These are phyloP conservation scores for Psilocybe cubensis DNA, from an alignment of 768 basidiomycete genomes.

Conservation along the genomic window DNA sequence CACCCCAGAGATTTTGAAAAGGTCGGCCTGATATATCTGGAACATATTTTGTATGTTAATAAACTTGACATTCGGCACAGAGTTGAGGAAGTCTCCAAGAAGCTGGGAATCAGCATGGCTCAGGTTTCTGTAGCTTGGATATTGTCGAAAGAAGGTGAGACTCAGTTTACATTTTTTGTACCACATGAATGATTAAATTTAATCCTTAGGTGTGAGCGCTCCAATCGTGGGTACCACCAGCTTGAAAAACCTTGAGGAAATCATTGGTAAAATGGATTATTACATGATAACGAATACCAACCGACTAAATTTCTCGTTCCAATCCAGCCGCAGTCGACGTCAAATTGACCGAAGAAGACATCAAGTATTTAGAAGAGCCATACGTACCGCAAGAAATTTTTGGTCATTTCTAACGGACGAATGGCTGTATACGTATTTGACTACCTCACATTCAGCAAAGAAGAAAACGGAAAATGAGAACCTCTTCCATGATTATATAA, in stretches of 20 bases:
- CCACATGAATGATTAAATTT: too few relatives aligned
- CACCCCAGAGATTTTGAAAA: conserved; percentile 39
- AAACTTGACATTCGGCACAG: conserved; percentile 22
- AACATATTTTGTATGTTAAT: not conserved
- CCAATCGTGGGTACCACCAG: conserved; percentile 61
- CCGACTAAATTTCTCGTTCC: not conserved
- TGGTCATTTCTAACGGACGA: conserved; percentile 15
- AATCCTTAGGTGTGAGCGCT: conserved; percentile 45
- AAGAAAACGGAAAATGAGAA: too few relatives aligned
- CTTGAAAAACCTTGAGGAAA: conserved; percentile 51
- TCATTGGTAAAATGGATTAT: conserved; percentile 38
- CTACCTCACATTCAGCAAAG: too few relatives aligned
- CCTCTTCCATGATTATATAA: too few relatives aligned
- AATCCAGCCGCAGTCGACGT: conserved; percentile 25
- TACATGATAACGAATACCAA: not conserved
- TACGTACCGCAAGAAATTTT: conserved; percentile 24
- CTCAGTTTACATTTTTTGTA: not conserved
- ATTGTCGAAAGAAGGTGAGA: conserved; percentile 40
- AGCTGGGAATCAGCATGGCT: conserved; percentile 56
- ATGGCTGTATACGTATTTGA: too few relatives aligned
- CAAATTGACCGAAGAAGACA: conserved; percentile 29
- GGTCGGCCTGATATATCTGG: conserved; percentile 25
- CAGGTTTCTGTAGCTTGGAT: conserved; percentile 58
- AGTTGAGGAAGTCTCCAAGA: conserved; percentile 58
- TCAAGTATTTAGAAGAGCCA: conserved; percentile 27